Evolutionary conservation across 169 alveolate species (phyloP), one percentile per base, ranked within the genome.

Genomic region (Prorocentrum cordatum): DNA sequence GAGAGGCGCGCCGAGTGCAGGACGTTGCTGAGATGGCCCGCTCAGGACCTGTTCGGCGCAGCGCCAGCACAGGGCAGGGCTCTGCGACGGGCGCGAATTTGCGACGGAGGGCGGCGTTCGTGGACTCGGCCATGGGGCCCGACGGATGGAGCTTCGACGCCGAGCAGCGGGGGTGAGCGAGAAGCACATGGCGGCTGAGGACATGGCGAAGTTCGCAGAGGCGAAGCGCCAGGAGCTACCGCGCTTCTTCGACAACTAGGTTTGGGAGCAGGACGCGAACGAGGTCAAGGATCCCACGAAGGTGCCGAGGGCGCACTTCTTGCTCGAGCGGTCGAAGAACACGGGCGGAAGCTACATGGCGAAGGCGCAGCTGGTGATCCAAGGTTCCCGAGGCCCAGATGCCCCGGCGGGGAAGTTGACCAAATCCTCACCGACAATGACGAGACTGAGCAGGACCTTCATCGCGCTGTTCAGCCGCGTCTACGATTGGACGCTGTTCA

Each of bases 331-430:
- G 77, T 35, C 32, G 58, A 33, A 35, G n/a, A 33, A 66, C 27
- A n/a, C 6, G 1, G 77, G 36, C 24, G 58, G 58, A 10, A n/a
- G 26, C 20, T 58, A 33, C 0, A 32, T 50, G 7, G 77, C 77
- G 14, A 67, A 36, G 24, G 77, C 77, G 0, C 10, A 58, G 24
- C 35, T 35, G 20, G 35, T 67, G 0, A 14, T 22, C 16, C 77
- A 67, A 35, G 77, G 77, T 29, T 35, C n/a, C 9, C 54, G 35
- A 7, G 77, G 24, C 35, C 77, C 77, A n/a, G 77, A 67, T n/a
- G 77, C 77, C 0, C 36, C 36, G 24, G 35, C 24, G n/a, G 59
- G 59, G 24, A 22, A 50, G 14, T n/a, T n/a, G n/a, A n/a, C n/a
- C n/a, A n/a, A n/a, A n/a, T n/a, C n/a, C n/a, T n/a, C n/a, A n/a